Percentiles rank a stretch among this genome's conserved stretches.
Conservation (phyloP, 768 basidiomycete species). For the Calocybe gangraenosa region DNA sequence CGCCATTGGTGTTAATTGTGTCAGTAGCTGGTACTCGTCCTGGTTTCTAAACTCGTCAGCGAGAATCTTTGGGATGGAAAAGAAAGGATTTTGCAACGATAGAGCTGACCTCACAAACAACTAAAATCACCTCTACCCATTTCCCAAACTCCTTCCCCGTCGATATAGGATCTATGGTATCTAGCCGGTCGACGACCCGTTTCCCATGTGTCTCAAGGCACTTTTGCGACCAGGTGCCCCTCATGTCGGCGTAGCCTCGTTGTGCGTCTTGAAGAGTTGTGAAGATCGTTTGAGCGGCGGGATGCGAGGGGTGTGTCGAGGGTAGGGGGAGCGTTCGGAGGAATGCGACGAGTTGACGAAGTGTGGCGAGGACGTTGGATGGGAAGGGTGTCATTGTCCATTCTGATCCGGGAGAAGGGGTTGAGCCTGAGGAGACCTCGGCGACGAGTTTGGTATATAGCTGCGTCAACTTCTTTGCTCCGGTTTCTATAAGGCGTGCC, state of each 20-base stretch:
- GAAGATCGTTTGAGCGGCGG: constrained; percentile 62
- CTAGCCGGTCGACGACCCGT: constrained; percentile 64
- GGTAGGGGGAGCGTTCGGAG: constrained; percentile 73
- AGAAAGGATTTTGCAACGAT: neutral
- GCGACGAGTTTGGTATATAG: constrained; percentile 87
- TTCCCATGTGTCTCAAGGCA: constrained; percentile 71
- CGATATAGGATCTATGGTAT: constrained; percentile 59
- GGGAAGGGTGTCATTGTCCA: constrained; percentile 54
- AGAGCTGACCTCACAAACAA: constrained; percentile 57
- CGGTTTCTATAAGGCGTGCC: constrained; percentile 79
- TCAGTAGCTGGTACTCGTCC: constrained; percentile 67
- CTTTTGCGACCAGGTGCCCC: constrained; percentile 72
- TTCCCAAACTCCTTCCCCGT: constrained; percentile 69
- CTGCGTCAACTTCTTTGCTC: constrained; percentile 77
- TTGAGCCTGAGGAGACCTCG: constrained; percentile 76
- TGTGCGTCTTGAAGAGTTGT: constrained; percentile 72
- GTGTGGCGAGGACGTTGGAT: constrained; percentile 42
- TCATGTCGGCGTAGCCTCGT: constrained; percentile 82
- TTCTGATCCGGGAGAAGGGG: constrained; percentile 56
- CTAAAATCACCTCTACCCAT: constrained; percentile 65
- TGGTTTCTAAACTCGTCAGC: constrained; percentile 18
- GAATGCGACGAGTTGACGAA: constrained; percentile 64
- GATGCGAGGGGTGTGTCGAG: constrained; percentile 79
- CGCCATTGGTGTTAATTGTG: constrained; percentile 60
- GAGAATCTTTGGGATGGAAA: neutral